Percentiles rank a stretch among this genome's conserved stretches.
These are phyloP conservation scores for Aspergillus nomiae DNA, from an alignment of 2,329 filamentous ascomycete genomes.

Conservation along the genomic window DNA sequence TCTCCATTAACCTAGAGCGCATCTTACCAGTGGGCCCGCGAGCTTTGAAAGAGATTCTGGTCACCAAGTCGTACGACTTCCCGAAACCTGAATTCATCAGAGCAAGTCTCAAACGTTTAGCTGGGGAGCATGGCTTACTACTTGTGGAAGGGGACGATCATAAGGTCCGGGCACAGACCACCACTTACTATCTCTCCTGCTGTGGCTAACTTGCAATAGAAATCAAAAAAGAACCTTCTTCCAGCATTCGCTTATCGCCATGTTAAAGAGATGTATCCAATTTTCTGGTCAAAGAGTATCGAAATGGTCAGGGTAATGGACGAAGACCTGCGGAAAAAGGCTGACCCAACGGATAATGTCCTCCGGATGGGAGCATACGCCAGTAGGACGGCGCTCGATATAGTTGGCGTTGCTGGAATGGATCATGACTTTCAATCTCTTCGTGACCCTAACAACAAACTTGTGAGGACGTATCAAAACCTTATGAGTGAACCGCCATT, in stretches of 20 bases:
- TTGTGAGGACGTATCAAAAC: constrained; percentile 48
- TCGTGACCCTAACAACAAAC: constrained; percentile 59
- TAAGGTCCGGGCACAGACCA: constrained; percentile 51
- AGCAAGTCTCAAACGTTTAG: constrained; percentile 35
- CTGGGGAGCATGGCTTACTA: constrained; percentile 52
- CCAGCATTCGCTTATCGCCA: constrained; percentile 86
- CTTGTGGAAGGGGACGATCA: constrained; percentile 91
- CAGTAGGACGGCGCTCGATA: constrained; percentile 70
- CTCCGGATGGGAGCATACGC: constrained; percentile 65
- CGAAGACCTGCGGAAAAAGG: constrained; percentile 43
- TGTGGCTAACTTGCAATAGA: constrained; percentile 24
- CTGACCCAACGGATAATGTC: constrained; percentile 39
- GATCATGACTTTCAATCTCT: constrained; percentile 71
- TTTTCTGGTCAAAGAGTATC: constrained; percentile 77
- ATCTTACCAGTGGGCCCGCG: constrained; percentile 64
- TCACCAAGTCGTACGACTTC: constrained; percentile 70
- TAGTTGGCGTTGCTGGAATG: constrained; percentile 72
- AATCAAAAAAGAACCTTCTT: constrained; percentile 73
- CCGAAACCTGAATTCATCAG: constrained; percentile 60
- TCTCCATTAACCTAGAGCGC: constrained; percentile 64
- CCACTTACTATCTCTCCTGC: background rate
- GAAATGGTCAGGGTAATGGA: constrained; percentile 67
- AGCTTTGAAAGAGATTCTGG: constrained; percentile 69
- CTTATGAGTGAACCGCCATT: constrained; percentile 24
- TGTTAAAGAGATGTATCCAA: constrained; percentile 78